Evolutionary conservation across 2,329 filamentous ascomycete species (phyloP).

Genomic region (Venturia nashicola): DNA sequence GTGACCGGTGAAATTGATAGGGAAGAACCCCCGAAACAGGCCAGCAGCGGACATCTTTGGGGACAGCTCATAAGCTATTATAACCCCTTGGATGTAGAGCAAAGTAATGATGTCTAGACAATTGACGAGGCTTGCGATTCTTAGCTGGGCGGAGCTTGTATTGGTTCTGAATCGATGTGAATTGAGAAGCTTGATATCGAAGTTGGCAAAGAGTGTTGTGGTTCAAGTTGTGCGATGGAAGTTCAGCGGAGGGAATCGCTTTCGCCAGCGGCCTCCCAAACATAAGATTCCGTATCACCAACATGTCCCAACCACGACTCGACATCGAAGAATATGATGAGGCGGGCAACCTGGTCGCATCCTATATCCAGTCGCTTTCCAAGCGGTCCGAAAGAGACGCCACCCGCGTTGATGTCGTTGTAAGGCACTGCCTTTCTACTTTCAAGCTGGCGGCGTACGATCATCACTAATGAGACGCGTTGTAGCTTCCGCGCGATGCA

Average conservation of each 20-base stretch:
- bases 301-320: background rate
- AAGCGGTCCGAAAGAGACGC: constrained; percentile 12
- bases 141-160: too few species aligned
- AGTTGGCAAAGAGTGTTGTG: background rate
- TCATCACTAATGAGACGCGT: background rate
- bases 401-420: constrained; percentile 34
- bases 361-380: constrained; percentile 34
- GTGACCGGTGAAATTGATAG: background rate
- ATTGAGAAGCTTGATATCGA: too few species aligned
- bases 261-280: background rate
- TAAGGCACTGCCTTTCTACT: background rate
- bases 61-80: background rate
- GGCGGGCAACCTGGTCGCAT: constrained; percentile 34
- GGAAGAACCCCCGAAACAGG: background rate
- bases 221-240: background rate
- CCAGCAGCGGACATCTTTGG: background rate
- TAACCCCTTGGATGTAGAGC: background rate
- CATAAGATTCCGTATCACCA: background rate
- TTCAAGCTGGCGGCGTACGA: background rate
- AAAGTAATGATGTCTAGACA: too few species aligned
- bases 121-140: background rate
- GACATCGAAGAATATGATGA: constrained; percentile 33
- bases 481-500: background rate
- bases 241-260: background rate
- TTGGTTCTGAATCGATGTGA: too few species aligned